Conservation (phyloP, 2,329 filamentous ascomycete species). For the Tympanopsis confertula region DNA sequence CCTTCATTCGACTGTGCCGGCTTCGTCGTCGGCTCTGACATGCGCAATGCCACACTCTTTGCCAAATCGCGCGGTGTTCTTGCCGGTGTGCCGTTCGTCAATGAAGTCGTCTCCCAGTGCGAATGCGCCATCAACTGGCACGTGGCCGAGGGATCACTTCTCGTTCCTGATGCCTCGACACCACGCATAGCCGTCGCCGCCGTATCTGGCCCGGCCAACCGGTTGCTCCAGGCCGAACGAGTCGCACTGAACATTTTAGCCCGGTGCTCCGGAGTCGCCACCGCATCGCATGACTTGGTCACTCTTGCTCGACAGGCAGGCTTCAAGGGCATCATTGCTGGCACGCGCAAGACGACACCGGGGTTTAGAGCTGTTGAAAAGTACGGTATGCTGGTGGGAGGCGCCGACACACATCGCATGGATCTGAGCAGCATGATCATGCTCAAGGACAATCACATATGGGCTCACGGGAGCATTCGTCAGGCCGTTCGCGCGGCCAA, state of each 20-base stretch:
- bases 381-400: constrained; percentile 92
- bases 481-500: constrained; percentile 77
- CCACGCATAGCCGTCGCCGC: constrained; percentile 50
- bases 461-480: constrained; percentile 69
- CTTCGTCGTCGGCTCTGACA: constrained; percentile 75
- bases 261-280: constrained; percentile 83
- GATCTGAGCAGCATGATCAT: constrained; percentile 93
- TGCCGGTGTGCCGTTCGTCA: constrained; percentile 86
- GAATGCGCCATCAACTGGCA: constrained; percentile 91
- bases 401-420: constrained; percentile 82
- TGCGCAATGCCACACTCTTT: constrained; percentile 53
- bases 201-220: constrained; percentile 70
- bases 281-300: constrained; percentile 46
- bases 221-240: constrained; percentile 77
- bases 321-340: constrained; percentile 76
- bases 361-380: constrained; percentile 94
- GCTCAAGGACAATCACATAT: constrained; percentile 98
- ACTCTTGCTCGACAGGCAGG: constrained; percentile 49
- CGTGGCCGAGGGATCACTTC: constrained; percentile 58
- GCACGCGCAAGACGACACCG: constrained; percentile 92
- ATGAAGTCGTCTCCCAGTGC: constrained; percentile 82
- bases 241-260: constrained; percentile 86
- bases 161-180: constrained; percentile 40
- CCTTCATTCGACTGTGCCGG: constrained; percentile 95
- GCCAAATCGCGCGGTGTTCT: constrained; percentile 68